A percentile compares a stretch with the other conserved stretches of the same genome.
Evolutionary conservation across 768 basidiomycete genomes (phyloP).

Genomic region (Boletus rubroflammeus): DNA sequence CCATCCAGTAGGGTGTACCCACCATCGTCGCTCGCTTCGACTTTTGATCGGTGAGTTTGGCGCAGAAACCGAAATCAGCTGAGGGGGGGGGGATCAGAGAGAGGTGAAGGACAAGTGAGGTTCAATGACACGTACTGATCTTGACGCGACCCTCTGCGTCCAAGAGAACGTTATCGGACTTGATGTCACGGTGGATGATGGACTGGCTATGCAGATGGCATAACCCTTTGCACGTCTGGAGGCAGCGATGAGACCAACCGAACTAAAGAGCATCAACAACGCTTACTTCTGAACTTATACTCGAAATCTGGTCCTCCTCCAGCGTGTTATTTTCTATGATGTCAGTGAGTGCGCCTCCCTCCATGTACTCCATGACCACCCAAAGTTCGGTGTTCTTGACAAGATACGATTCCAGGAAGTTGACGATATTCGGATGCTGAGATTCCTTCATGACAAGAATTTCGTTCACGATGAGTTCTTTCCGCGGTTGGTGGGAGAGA

Average conservation of each 20-base stretch:
- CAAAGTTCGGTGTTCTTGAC: slow-evolving; percentile 86
- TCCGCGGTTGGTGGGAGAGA: slow-evolving; percentile 88
- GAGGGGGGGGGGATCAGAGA: slow-evolving; percentile 10
- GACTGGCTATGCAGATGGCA: slow-evolving; percentile 89
- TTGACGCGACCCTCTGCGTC: slow-evolving; percentile 93
- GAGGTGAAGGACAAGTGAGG: not conserved
- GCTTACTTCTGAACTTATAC: slow-evolving; percentile 85
- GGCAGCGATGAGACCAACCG: not conserved
- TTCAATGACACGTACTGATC: slow-evolving; percentile 68
- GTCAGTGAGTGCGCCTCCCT: slow-evolving; percentile 95
- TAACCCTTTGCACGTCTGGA: slow-evolving; percentile 90
- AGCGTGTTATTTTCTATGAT: slow-evolving; percentile 96
- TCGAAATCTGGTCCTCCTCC: slow-evolving; percentile 92
- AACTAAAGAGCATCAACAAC: not conserved
- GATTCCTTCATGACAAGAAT: slow-evolving; percentile 99
- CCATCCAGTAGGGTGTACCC: slow-evolving; percentile 98
- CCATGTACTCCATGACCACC: slow-evolving; percentile 99
- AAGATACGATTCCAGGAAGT: slow-evolving; percentile 88
- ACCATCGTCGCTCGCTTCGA: slow-evolving; percentile 99
- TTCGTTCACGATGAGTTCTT: slow-evolving; percentile 97
- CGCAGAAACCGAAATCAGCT: slow-evolving; percentile 98
- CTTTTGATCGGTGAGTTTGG: slow-evolving; percentile 93
- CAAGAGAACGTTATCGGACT: slow-evolving; percentile 92
- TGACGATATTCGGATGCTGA: slow-evolving; percentile 96
- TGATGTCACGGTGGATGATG: slow-evolving; percentile 97